These are phyloP conservation scores for Penicillium arizonense DNA, from an alignment of 495 filamentous ascomycete genomes.

Conservation along the genomic window DNA sequence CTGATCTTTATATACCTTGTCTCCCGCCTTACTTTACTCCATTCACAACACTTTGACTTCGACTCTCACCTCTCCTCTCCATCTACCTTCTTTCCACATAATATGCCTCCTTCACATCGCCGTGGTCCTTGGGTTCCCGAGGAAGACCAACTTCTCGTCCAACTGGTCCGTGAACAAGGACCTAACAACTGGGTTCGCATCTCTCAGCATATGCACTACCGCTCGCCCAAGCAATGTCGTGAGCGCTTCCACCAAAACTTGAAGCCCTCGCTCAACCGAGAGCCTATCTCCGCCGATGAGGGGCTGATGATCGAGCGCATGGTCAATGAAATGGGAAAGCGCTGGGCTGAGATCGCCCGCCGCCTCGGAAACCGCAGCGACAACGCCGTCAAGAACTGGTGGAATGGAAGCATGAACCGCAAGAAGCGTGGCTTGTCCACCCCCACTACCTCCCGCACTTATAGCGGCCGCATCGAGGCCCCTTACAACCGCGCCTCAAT, in stretches of 20 bases:
- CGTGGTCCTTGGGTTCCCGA: slow-evolving; percentile 86
- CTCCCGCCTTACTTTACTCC: not conserved
- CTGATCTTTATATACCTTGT: slow-evolving; percentile 14
- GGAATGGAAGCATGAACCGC: slow-evolving; percentile 94
- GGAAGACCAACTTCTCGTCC: slow-evolving; percentile 72
- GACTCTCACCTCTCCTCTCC: not conserved
- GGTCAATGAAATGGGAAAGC: slow-evolving; percentile 80
- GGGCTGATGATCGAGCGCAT: slow-evolving; percentile 77
- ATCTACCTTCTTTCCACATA: not conserved
- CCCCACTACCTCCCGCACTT: slow-evolving; percentile 36
- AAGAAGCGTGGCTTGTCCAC: slow-evolving; percentile 47
- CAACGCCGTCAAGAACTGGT: slow-evolving; percentile 99
- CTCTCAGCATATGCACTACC: slow-evolving; percentile 68
- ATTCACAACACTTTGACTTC: not conserved
- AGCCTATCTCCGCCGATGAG: slow-evolving; percentile 90
- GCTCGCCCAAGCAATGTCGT: slow-evolving; percentile 93
- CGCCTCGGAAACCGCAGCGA: slow-evolving; percentile 85
- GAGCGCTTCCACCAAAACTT: slow-evolving; percentile 96
- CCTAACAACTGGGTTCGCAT: slow-evolving; percentile 93
- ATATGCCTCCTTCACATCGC: slow-evolving; percentile 58
- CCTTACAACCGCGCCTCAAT: slow-evolving; percentile 41
- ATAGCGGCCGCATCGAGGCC: slow-evolving; percentile 41
- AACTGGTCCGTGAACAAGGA: slow-evolving; percentile 73
- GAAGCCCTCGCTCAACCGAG: slow-evolving; percentile 85
- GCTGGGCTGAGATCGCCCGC: slow-evolving; percentile 94